phyloP scores from a whole-genome alignment of 163 green algal species.

The Scenedesmus sp. region DNA sequence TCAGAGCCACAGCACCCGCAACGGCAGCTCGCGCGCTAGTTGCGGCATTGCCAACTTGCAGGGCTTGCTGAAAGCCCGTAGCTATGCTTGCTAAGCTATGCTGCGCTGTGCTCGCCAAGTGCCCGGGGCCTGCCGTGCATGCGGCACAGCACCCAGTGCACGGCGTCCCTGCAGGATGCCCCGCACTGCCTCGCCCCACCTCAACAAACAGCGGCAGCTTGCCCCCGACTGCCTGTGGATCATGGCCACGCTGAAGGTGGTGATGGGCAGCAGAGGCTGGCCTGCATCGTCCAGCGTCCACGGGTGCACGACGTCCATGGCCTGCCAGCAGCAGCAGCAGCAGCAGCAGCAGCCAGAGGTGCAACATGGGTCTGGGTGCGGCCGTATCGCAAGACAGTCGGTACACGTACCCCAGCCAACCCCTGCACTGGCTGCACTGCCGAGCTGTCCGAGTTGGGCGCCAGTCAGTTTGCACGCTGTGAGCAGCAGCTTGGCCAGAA shows the following conservation, averaged over 20 bases:
- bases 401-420: too few relatives aligned
- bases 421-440: too few relatives aligned
- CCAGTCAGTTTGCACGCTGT: neutral
- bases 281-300: constrained; percentile 69
- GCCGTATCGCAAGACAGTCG: too few relatives aligned
- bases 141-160: too few relatives aligned
- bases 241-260: constrained; percentile 81
- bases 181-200: neutral
- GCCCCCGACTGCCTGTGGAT: constrained; percentile 71
- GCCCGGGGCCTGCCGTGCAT: too few relatives aligned
- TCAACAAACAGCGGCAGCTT: constrained; percentile 61
- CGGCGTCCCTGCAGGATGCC: neutral
- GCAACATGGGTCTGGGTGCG: neutral
- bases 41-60: too few relatives aligned
- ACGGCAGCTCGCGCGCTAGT: too few relatives aligned
- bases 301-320: constrained; percentile 78
- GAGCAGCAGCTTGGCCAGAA: neutral
- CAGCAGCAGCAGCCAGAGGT: neutral
- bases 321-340: constrained; percentile 55
- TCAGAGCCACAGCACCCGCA: too few relatives aligned
- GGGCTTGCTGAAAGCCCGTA: too few relatives aligned
- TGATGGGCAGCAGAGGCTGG: constrained; percentile 70
- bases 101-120: too few relatives aligned
- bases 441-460: too few relatives aligned
- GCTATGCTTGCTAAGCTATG: too few relatives aligned